Evolutionary conservation across 2,329 filamentous ascomycete genomes (phyloP).

Genomic region (Scedosporium boydii): DNA sequence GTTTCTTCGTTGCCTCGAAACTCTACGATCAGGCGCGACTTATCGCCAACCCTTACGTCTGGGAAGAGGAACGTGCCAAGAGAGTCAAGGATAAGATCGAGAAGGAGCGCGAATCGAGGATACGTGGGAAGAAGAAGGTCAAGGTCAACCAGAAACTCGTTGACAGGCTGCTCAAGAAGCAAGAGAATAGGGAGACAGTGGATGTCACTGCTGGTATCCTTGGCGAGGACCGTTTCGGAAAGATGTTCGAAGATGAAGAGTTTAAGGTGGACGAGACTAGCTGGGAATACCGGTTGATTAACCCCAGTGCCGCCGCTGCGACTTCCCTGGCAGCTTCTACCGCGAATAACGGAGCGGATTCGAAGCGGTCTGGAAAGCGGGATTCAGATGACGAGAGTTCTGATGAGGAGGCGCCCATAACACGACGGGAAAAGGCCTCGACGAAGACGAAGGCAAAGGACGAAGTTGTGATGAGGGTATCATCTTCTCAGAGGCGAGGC

Average conservation of each 20-base stretch:
- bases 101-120: conserved; percentile 90
- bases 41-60: conserved; percentile 88
- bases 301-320: conserved; percentile 59
- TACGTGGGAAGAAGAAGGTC: conserved; percentile 90
- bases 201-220: conserved; percentile 59
- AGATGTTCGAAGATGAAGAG: conserved; percentile 85
- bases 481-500: conserved; percentile 55
- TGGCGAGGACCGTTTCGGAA: conserved; percentile 75
- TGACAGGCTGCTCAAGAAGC: conserved; percentile 61
- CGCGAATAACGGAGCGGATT: neutral
- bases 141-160: conserved; percentile 86
- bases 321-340: neutral
- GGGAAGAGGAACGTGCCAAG: conserved; percentile 86
- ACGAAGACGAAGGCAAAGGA: conserved; percentile 17
- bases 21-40: conserved; percentile 90
- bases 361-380: neutral
- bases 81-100: conserved; percentile 91
- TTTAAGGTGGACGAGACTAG: conserved; percentile 87
- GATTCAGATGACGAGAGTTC: neutral
- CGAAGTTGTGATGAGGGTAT: conserved; percentile 54
- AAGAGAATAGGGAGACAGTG: conserved; percentile 48
- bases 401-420: neutral
- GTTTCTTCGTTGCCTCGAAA: conserved; percentile 92
- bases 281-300: conserved; percentile 77
- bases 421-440: neutral